These are phyloP conservation scores for Vanrija sp. DNA, from an alignment of 1,284 basidiomycete species.

Conservation along the genomic window DNA sequence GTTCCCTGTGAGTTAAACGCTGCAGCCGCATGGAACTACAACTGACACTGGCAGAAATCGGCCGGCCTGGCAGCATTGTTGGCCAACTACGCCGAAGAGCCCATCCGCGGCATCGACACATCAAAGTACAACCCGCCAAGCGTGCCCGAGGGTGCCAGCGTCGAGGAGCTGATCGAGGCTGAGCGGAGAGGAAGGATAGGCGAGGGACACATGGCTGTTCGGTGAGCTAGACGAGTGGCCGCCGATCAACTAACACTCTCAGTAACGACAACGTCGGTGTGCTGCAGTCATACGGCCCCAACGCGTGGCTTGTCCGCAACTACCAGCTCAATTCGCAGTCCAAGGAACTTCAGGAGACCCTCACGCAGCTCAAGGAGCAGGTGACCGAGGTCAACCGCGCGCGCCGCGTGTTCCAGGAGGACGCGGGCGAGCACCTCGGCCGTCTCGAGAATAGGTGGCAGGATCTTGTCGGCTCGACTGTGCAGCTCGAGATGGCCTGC, in stretches of 20 bases:
- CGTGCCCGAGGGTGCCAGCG: constrained; percentile 58
- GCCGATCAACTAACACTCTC: neutral
- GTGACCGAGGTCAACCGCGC: constrained; percentile 79
- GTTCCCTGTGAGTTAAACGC: constrained; percentile 31
- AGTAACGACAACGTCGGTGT: constrained; percentile 82
- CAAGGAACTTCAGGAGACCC: constrained; percentile 65
- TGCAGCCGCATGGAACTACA: neutral
- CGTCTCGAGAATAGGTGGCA: constrained; percentile 46
- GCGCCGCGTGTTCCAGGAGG: constrained; percentile 64
- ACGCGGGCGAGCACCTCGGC: constrained; percentile 39
- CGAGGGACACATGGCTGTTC: constrained; percentile 80
- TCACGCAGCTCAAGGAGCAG: constrained; percentile 68
- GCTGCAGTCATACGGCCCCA: constrained; percentile 79
- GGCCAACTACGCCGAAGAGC: constrained; percentile 57
- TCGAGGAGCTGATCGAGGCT: constrained; percentile 74
- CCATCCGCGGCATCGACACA: constrained; percentile 68
- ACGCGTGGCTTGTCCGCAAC: constrained; percentile 88
- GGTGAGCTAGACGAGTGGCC: constrained; percentile 53
- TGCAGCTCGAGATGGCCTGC: constrained; percentile 49
- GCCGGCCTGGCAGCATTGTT: constrained; percentile 61
- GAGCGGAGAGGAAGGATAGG: constrained; percentile 77
- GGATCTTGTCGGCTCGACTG: constrained; percentile 41
- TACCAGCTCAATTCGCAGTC: constrained; percentile 76
- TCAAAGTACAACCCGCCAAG: constrained; percentile 73
- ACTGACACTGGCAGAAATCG: constrained; percentile 30